phyloP scores from a whole-genome alignment of 495 filamentous ascomycete genomes.

The Aspergillus steynii region DNA sequence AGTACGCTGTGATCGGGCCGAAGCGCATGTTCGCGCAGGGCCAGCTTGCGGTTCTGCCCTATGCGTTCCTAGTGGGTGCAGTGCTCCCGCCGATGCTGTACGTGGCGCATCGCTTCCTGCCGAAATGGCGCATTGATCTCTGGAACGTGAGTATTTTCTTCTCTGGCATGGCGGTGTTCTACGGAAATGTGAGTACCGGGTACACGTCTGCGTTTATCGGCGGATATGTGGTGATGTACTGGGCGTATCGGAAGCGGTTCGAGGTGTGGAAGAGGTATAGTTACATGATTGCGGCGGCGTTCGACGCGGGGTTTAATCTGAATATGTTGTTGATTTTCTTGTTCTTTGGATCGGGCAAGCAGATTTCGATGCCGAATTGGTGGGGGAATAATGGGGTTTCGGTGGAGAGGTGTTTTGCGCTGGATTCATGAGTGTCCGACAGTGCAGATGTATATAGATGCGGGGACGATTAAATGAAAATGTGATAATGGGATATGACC shows the following conservation, averaged over 20 bases:
- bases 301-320: conserved; percentile 59
- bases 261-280: conserved; percentile 59
- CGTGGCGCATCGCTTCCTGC: conserved; percentile 48
- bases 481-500: no score
- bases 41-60: conserved; percentile 53
- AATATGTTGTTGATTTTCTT: conserved; percentile 58
- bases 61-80: conserved; percentile 56
- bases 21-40: conserved; percentile 50
- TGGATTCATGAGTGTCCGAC: conserved; percentile 14
- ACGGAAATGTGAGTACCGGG: conserved; percentile 49
- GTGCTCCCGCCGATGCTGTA: conserved; percentile 48
- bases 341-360: conserved; percentile 53
- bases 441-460: background rate
- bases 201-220: conserved; percentile 57
- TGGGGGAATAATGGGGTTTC: conserved; percentile 51
- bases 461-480: background rate
- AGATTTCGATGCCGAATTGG: conserved; percentile 56
- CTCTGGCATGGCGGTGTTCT: conserved; percentile 34
- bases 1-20: conserved; percentile 58
- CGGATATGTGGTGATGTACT: conserved; percentile 57
- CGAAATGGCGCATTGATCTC: conserved; percentile 50
- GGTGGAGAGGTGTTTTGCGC: conserved; percentile 38
- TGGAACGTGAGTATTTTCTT: conserved; percentile 60
- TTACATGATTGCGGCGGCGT: conserved; percentile 55
- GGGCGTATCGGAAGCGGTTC: conserved; percentile 50